Evolutionary conservation across 2,329 filamentous ascomycete genomes (phyloP).

Genomic region (Arthrobotrys sphaeroides): DNA sequence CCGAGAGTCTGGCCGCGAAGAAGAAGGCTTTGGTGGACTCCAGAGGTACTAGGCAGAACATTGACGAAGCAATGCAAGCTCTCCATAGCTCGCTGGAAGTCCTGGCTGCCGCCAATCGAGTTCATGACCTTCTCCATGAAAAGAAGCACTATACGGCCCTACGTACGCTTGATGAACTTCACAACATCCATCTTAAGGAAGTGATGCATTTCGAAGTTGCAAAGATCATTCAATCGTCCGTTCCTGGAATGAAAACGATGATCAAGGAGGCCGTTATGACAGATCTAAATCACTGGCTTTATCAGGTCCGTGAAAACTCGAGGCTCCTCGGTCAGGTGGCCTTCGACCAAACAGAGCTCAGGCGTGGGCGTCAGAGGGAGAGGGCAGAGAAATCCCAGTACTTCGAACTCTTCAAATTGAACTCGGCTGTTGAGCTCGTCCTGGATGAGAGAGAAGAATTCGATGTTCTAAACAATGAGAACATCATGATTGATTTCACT

Average conservation of each 20-base stretch:
- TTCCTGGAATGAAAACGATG: slow-evolving; percentile 87
- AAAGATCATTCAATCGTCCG: slow-evolving; percentile 93
- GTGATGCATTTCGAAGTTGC: slow-evolving; percentile 95
- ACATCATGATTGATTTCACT: slow-evolving; percentile 91
- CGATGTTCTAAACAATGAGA: slow-evolving; percentile 93
- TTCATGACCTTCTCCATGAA: slow-evolving; percentile 87
- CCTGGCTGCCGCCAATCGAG: slow-evolving; percentile 88
- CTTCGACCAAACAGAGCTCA: slow-evolving; percentile 92
- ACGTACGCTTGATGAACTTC: slow-evolving; percentile 91
- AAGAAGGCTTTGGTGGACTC: slow-evolving; percentile 95
- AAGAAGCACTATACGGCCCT: slow-evolving; percentile 96
- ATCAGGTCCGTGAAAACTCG: slow-evolving; percentile 91
- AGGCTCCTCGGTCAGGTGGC: slow-evolving; percentile 96
- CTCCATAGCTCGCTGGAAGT: slow-evolving; percentile 92
- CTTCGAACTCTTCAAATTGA: slow-evolving; percentile 82
- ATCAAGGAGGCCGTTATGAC: slow-evolving; percentile 98
- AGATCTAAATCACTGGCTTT: slow-evolving; percentile 96
- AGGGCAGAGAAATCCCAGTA: slow-evolving; percentile 79
- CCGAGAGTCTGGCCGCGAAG: slow-evolving; percentile 90
- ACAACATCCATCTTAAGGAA: slow-evolving; percentile 94
- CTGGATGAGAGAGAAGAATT: slow-evolving; percentile 96
- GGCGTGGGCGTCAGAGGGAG: slow-evolving; percentile 82
- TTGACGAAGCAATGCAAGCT: slow-evolving; percentile 88
- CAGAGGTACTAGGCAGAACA: slow-evolving; percentile 89
- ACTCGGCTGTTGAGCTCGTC: slow-evolving; percentile 93